These are phyloP conservation scores for Arthroderma sp. DNA, from an alignment of 2,329 filamentous ascomycete species.

Conservation along the genomic window DNA sequence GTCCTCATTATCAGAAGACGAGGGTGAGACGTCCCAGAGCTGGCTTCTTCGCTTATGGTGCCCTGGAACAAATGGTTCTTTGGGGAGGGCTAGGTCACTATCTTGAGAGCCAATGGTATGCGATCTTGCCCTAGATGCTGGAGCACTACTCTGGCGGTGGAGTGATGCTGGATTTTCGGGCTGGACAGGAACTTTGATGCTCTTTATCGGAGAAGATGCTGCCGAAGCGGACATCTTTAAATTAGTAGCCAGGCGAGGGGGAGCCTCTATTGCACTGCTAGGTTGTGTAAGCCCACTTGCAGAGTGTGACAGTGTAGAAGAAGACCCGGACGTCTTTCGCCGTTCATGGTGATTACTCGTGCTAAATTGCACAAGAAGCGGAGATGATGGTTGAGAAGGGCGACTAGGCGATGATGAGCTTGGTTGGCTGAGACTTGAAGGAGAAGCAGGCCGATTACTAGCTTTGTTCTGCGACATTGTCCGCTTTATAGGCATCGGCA, in stretches of 20 bases:
- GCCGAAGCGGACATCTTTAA: slow-evolving; percentile 38
- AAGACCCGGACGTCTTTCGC: slow-evolving; percentile 83
- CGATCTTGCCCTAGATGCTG: slow-evolving; percentile 60
- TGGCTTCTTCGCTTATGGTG: slow-evolving; percentile 89
- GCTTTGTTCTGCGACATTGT: slow-evolving; percentile 73
- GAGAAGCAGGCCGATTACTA: slow-evolving; percentile 67
- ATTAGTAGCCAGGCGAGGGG: slow-evolving; percentile 45
- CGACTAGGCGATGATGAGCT: slow-evolving; percentile 85
- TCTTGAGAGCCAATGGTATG: slow-evolving; percentile 92
- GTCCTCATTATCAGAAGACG: slow-evolving; percentile 93
- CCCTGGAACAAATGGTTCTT: slow-evolving; percentile 46
- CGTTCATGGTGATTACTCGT: slow-evolving; percentile 70
- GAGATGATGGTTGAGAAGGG: slow-evolving; percentile 71
- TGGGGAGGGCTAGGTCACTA: slow-evolving; percentile 58
- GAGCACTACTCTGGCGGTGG: slow-evolving; percentile 50
- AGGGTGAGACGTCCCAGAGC: slow-evolving; percentile 90
- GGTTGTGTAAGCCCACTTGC: slow-evolving; percentile 20
- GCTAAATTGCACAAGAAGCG: slow-evolving; percentile 91
- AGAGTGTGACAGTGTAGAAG: slow-evolving; percentile 70
- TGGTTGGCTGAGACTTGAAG: slow-evolving; percentile 63
- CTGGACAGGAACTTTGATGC: slow-evolving; percentile 27
- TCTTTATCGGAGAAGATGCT: slow-evolving; percentile 42
- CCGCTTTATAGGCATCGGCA: slow-evolving; percentile 67
- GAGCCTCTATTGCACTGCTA: slow-evolving; percentile 51
- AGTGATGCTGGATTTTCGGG: slow-evolving; percentile 52